Base-by-base conservation (phyloP, 2,329 filamentous ascomycete species). In the Microsporum ferrugineum region DNA sequence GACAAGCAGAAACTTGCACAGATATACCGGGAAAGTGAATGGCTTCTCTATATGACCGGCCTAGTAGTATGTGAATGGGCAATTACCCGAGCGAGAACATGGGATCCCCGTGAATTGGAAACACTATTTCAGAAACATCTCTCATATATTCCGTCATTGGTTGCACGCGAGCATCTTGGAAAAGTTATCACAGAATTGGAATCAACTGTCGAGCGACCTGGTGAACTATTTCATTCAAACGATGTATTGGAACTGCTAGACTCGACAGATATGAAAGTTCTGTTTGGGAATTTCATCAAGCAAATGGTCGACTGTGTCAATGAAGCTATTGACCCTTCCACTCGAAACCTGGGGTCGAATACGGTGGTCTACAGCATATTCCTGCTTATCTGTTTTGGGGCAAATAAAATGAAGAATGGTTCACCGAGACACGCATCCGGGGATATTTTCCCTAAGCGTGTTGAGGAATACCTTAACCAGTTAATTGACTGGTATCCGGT, bases 1-100 rank as follows among this genome's bases (percentile, higher is more conserved):
- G 60, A 72, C 36, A 77, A 76, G 59, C 76, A 78, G 60, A 68
- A 60, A 1, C 70, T 74, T 64, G 75, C 74, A 31, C 72, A 76
- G 41, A 66, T 72, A 8, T 78, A 77, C 66, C 72, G 75, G 10
- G 71, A 77, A 39, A 72, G 73, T 36, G 76, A 76, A 58, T 70
- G 76, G 29, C 66, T 65, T 45, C 66, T 78, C 12, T 72, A 74
- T 12, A 69, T 75, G 62, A 70, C 72, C 31, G 76, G 76, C 1
- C 65, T 75, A 12, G 67, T 74, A 10, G 67, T 77, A 23, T 72
- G 74, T 14, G 69, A 71, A 36, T 77, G 73, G 71, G 71, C 71
- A 2, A 67, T 78, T 27, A 63, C 65, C 14, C 69, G 71, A 3
- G 73, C 76, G 0, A 69, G 70, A 23, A 64, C 67, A 27, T 66